A percentile compares a stretch with the other conserved stretches of the same genome.
These are phyloP conservation scores for Extremus antarcticus DNA, from an alignment of 495 filamentous ascomycete species.

Conservation along the genomic window DNA sequence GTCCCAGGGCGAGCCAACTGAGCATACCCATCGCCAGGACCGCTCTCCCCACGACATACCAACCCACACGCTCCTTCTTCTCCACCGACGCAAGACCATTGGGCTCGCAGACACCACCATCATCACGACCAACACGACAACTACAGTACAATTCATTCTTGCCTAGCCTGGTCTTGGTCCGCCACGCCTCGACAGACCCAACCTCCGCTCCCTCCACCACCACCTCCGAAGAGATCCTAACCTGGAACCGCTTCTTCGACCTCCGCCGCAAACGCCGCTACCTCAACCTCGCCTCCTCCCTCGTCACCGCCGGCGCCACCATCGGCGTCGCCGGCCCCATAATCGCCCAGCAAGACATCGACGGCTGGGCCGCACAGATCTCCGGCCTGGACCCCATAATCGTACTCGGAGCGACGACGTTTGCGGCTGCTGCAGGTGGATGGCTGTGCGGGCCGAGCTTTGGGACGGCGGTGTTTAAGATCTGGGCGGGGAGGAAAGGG, in stretches of 20 bases:
- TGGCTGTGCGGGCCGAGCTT: constrained; percentile 79
- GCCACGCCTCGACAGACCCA: constrained; percentile 30
- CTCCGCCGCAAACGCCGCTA: constrained; percentile 75
- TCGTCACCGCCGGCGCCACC: constrained; percentile 48
- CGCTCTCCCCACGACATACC: not conserved
- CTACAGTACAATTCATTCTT: not conserved
- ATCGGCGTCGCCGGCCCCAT: constrained; percentile 52
- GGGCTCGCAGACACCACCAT: not conserved
- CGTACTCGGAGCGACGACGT: constrained; percentile 63
- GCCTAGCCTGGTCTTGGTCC: constrained; percentile 22
- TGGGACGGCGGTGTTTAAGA: constrained; percentile 64
- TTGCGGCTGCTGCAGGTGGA: constrained; percentile 61
- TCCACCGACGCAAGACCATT: not conserved
- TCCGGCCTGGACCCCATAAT: constrained; percentile 78
- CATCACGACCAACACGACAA: not conserved
- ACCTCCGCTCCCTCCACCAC: constrained; percentile 31
- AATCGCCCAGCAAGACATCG: constrained; percentile 54
- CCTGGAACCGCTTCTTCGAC: constrained; percentile 90
- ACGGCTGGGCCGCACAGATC: constrained; percentile 48
- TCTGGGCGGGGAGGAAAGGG: constrained; percentile 51
- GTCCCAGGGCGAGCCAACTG: not conserved
- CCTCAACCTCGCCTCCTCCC: constrained; percentile 65
- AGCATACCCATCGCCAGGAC: not conserved
- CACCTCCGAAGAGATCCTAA: constrained; percentile 35
- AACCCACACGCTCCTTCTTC: not conserved